These are phyloP conservation scores for Fragilaria radians DNA, from an alignment of 108 stramenopile species.

Conservation along the genomic window DNA sequence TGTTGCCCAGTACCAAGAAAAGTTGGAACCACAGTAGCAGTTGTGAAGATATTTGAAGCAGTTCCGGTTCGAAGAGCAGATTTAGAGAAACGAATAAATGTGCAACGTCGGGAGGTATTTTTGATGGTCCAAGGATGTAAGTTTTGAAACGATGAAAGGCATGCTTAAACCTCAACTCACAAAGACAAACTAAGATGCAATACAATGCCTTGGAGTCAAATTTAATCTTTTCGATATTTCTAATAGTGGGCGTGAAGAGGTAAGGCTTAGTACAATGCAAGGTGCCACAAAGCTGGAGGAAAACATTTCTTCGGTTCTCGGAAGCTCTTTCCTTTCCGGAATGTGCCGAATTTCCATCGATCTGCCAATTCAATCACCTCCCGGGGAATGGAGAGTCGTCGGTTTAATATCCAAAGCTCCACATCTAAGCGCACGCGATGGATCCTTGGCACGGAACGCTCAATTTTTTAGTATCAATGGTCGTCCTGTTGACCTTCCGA, in stretches of 20 bases:
- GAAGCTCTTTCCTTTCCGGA: slow-evolving; percentile 48
- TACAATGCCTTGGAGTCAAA: slow-evolving; percentile 59
- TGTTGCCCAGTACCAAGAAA: slow-evolving; percentile 30
- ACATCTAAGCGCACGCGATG: slow-evolving; percentile 24
- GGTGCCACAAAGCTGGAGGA: slow-evolving; percentile 39
- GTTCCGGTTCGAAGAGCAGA: slow-evolving; percentile 81
- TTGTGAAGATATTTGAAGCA: slow-evolving; percentile 64
- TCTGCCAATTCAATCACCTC: slow-evolving; percentile 15
- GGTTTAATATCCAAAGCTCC: slow-evolving; percentile 83
- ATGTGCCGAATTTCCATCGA: slow-evolving; percentile 38
- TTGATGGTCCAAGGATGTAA: slow-evolving; percentile 71
- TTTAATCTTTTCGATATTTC: slow-evolving; percentile 63
- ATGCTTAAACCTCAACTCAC: background rate
- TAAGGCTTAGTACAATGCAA: slow-evolving; percentile 28
- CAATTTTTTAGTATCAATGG: slow-evolving; percentile 94
- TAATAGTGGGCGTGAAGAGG: slow-evolving; percentile 7
- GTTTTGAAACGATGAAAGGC: slow-evolving; percentile 11
- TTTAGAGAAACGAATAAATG: slow-evolving; percentile 54
- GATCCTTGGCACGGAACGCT: slow-evolving; percentile 26
- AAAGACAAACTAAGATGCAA: slow-evolving; percentile 37
- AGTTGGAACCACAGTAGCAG: slow-evolving; percentile 83
- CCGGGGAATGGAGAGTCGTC: slow-evolving; percentile 37
- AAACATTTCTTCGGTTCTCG: slow-evolving; percentile 53
- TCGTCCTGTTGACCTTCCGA: slow-evolving; percentile 92
- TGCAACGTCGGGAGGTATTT: slow-evolving; percentile 60